Base-by-base conservation (phyloP, 2,329 filamentous ascomycete species). In the Fusarium anguioides region DNA sequence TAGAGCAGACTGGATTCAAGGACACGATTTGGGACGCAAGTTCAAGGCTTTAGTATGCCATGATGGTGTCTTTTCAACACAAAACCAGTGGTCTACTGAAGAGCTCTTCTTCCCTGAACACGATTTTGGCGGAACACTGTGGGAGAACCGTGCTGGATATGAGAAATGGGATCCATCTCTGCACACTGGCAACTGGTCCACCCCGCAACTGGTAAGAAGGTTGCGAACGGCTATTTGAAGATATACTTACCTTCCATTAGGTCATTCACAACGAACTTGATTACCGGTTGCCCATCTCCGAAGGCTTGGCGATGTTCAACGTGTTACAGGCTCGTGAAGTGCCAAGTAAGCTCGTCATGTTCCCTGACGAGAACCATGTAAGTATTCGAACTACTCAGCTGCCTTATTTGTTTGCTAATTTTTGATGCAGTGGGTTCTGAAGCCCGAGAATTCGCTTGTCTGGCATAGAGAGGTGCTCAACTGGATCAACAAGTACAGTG, bases 21-120 rank as follows among this genome's bases (percentile, higher is more conserved):
- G 94, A 9, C 91, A 96, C 65, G 85, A 87, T 2, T 85, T 97
- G 0, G 94, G 93, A 20, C 88, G 92, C 26, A 88, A 91, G 69
- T 96, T 97, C 85, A 93, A 93, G 78, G 93, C 93, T 0, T 84
- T 97, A 6, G 93, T 97, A 26, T 94, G 90, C 72, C 94, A 97
- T 75, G 93, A 97, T 70, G 94, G 94, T 45, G 90, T 94, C 52
- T 96, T 94, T 78, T 91, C 88, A 71, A 90, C 88, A 2, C 80
- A 88, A 49, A 88, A 83, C 69, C 86, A 89, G 77, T 90, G 87
- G 81, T 78, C 83, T 3, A 88, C 86, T 7, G 89, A 91, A 66
- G 89, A 91, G 76, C 81, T 91, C n/a, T 91, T 90, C 81, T 91
- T 91, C 79, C 86, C 88, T 1, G 81, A 89, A 62, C 89, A 90